Evolutionary conservation across 140 eudicot genomes (phyloP).

Genomic region (Stevia rebaudiana): DNA sequence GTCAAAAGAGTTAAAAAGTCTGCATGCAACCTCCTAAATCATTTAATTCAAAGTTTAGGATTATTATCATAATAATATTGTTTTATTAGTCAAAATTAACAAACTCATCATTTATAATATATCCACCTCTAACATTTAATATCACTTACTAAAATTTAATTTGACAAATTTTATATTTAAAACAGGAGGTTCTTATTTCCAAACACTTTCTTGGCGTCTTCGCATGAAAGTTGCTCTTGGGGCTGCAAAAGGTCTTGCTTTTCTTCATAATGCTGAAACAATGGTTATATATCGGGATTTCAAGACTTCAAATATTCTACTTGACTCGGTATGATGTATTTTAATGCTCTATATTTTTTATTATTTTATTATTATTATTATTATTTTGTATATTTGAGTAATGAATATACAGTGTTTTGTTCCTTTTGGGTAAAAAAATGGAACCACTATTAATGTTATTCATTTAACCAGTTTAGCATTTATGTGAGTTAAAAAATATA

Average conservation of each 20-base stretch:
- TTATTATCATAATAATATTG: neutral
- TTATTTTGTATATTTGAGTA: neutral
- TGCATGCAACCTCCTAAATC: neutral
- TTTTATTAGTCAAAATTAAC: neutral
- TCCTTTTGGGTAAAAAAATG: neutral
- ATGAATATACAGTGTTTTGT: neutral
- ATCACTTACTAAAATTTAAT: neutral
- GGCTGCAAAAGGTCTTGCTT: slow-evolving; percentile 87
- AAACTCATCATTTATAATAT: neutral
- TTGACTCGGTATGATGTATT: slow-evolving; percentile 57
- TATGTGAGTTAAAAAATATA: neutral
- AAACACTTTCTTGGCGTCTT: slow-evolving; percentile 71
- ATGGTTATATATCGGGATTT: slow-evolving; percentile 78
- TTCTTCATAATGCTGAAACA: slow-evolving; percentile 70
- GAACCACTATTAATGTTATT: slow-evolving; percentile 10
- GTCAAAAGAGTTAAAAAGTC: neutral
- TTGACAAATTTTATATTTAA: neutral
- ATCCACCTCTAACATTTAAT: neutral
- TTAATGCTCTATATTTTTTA: neutral
- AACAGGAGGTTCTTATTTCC: slow-evolving; percentile 78
- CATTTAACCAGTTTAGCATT: neutral
- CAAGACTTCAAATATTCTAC: slow-evolving; percentile 86
- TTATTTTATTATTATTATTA: too few species aligned
- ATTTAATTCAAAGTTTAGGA: neutral
- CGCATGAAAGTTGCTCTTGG: slow-evolving; percentile 86